Evolutionary conservation across 169 alveolate species (phyloP), one percentile per base, ranked within the genome.

Genomic region (Plasmodium relictum): DNA sequence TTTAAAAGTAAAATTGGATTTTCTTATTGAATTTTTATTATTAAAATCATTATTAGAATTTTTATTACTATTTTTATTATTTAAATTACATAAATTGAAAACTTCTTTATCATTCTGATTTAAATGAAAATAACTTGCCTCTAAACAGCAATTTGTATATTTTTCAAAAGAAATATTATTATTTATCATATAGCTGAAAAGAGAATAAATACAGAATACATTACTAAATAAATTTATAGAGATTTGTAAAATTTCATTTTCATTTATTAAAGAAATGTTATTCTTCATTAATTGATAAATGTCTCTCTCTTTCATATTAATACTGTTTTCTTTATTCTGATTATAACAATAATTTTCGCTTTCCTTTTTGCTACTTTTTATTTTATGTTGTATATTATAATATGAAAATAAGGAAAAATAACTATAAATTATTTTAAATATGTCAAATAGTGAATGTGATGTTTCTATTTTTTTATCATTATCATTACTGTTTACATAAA

Each of bases 121-220:
- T 61, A 83, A 6, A 24, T 83, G 72, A 71, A 83, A 83, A 61
- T 83, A 83, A 54, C 61, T 83, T 9, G 66, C 72, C n/a, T 83
- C 85, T 0, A 68, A 26, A 24, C 61, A 83, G 3, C 66, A 31
- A 42, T 14, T 54, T 22, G 91, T 83, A 18, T 31, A 72, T 0
- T 9, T 37, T 37, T 83, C 85, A 52, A 83, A 68, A 12, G 50
- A 22, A 16, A 42, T 18, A 56, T 37, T 41, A 12, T 16, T 68
- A 3, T n/a, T 68, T 61, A 68, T 9, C 65, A 83, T 52, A 4
- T 45, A 56, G 14, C 52, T 83, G 22, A 68, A 42, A 10, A 52
- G 18, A 3, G 80, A 45, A 20, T 56, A 31, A 4, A 83, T 71
- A n/a, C n/a, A 2, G 22, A 83, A 22, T 18, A 61, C 42, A 16